A percentile compares a stretch with the other conserved stretches of the same genome.
Evolutionary conservation across 352 stramenopile species (phyloP).

Genomic region (Phytophthora lateralis): DNA sequence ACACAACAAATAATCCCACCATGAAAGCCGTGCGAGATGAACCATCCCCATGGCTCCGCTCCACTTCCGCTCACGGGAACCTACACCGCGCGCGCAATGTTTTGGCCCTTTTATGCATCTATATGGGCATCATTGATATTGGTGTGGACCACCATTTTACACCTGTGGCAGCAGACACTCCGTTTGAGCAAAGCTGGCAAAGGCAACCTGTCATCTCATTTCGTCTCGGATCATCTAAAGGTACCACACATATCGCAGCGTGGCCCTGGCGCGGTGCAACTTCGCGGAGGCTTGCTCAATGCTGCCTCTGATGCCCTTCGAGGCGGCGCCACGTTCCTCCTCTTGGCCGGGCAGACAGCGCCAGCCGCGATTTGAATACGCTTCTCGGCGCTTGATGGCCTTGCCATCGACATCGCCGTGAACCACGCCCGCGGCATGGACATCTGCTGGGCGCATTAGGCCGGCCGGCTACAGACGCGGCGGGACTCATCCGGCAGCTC

Average conservation of each 20-base stretch:
- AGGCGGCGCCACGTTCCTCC: neutral
- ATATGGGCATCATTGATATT: too few species aligned
- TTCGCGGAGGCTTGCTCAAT: conserved; percentile 5
- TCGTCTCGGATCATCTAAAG: conserved; percentile 31
- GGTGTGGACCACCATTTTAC: too few species aligned
- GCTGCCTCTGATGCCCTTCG: neutral
- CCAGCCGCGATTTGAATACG: conserved; percentile 17
- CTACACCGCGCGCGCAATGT: too few species aligned
- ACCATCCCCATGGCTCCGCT: too few species aligned
- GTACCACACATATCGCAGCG: conserved; percentile 35
- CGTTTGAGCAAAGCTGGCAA: too few species aligned
- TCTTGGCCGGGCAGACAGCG: conserved; percentile 13
- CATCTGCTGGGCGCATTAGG: conserved; percentile 22
- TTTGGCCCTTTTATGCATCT: too few species aligned
- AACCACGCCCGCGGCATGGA: neutral
- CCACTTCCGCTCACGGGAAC: too few species aligned
- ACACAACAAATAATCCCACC: too few species aligned
- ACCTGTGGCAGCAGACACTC: too few species aligned
- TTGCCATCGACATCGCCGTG: neutral
- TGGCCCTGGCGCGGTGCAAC: conserved; percentile 1
- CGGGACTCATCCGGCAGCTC: conserved; percentile 19
- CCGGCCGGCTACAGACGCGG: conserved; percentile 2
- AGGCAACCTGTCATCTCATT: conserved; percentile 15
- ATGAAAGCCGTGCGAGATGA: too few species aligned
- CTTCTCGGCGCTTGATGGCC: conserved; percentile 2